These are phyloP conservation scores for Fomitopsis serialis DNA, from an alignment of 768 basidiomycete species.

Conservation along the genomic window DNA sequence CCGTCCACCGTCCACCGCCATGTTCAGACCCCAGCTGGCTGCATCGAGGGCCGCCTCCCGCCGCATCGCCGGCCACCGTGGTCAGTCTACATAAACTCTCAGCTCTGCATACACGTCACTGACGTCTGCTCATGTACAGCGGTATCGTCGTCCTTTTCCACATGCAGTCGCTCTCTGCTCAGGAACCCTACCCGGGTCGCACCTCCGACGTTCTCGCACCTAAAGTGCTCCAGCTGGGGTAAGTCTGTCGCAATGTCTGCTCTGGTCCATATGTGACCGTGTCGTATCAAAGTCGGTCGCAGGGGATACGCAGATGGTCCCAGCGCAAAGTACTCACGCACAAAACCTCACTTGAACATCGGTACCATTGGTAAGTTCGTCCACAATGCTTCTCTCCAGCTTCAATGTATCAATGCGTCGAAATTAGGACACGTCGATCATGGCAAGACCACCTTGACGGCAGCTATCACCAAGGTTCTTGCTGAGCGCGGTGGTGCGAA, in stretches of 20 bases:
- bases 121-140: neutral
- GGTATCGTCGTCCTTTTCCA: conserved; percentile 11
- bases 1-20: conserved; percentile 20
- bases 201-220: conserved; percentile 15
- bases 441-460: conserved; percentile 96
- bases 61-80: conserved; percentile 39
- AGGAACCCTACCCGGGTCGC: conserved; percentile 17
- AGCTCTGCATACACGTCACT: neutral
- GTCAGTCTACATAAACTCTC: conserved; percentile 25
- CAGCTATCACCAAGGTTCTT: conserved; percentile 92
- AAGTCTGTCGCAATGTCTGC: neutral
- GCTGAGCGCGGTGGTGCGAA: conserved; percentile 66
- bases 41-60: conserved; percentile 45
- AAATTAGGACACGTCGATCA: conserved; percentile 87
- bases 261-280: neutral
- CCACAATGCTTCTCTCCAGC: neutral
- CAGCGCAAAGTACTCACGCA: conserved; percentile 52
- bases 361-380: conserved; percentile 72
- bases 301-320: conserved; percentile 73
- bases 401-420: neutral
- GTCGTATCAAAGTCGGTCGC: conserved; percentile 36
- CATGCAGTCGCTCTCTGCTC: conserved; percentile 21
- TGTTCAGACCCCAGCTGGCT: conserved; percentile 44
- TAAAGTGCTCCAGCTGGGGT: conserved; percentile 16
- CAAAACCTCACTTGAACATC: conserved; percentile 92